A percentile compares a stretch with the other conserved stretches of the same genome.
Evolutionary conservation across 306 rosid genomes (phyloP).

Genomic region (Quercus glauca): DNA sequence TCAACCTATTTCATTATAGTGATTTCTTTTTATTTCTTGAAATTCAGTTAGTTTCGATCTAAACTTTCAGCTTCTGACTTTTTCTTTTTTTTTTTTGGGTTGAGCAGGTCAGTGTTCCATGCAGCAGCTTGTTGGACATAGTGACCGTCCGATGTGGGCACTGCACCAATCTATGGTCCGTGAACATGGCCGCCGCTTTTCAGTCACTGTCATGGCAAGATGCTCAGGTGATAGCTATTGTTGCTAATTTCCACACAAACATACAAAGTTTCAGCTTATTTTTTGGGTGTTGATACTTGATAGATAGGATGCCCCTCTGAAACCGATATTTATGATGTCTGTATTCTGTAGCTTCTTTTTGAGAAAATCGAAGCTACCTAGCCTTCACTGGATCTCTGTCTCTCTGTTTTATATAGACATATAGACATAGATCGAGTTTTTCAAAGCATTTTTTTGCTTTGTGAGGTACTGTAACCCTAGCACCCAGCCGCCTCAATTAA

Average conservation of each 20-base stretch:
- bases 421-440: conserved; percentile 12
- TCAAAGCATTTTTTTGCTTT: conserved; percentile 32
- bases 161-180: conserved; percentile 99
- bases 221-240: conserved; percentile 47
- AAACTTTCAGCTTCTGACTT: not conserved
- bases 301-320: not conserved
- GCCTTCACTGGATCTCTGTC: conserved; percentile 1
- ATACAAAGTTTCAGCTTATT: conserved; percentile 24
- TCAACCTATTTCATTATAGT: not conserved
- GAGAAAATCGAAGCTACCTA: conserved; percentile 39
- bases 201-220: conserved; percentile 93
- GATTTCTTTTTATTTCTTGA: not conserved
- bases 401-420: no score
- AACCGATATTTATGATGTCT: conserved; percentile 24
- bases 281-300: conserved; percentile 26
- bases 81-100: not conserved
- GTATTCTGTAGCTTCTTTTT: conserved; percentile 24
- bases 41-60: not conserved
- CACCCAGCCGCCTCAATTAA: conserved; percentile 67
- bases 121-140: conserved; percentile 82
- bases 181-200: conserved; percentile 98
- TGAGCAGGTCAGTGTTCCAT: conserved; percentile 98
- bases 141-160: conserved; percentile 99
- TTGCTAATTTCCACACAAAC: not conserved
- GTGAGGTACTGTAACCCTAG: conserved; percentile 48